Evolutionary conservation across 2,329 filamentous ascomycete species (phyloP).

Genomic region (Colletotrichum lindemuthianum): DNA sequence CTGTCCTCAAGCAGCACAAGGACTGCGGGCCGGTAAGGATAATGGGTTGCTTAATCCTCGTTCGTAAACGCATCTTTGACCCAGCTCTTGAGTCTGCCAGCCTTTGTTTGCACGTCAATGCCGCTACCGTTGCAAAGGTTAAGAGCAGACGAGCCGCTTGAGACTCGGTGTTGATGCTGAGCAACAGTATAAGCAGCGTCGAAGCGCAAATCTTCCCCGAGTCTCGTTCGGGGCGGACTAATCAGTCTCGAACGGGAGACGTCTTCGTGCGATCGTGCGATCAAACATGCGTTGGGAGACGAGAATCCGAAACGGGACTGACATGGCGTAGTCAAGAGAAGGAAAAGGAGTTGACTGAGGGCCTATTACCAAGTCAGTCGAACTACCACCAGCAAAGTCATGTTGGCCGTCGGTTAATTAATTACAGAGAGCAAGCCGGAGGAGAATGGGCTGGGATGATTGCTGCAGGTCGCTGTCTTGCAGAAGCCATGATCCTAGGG

Average conservation of each 20-base stretch:
- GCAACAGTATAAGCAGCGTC: too few species aligned
- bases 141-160: slow-evolving; percentile 12
- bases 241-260: too few species aligned
- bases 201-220: too few species aligned
- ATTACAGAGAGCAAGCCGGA: slow-evolving; percentile 12
- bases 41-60: slow-evolving; percentile 11
- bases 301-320: background rate
- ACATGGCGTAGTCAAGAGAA: background rate
- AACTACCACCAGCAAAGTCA: slow-evolving; percentile 16
- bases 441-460: slow-evolving; percentile 16
- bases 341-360: slow-evolving; percentile 10
- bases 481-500: slow-evolving; percentile 30
- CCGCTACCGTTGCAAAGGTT: background rate
- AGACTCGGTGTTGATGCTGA: background rate
- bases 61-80: slow-evolving; percentile 12
- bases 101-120: slow-evolving; percentile 21
- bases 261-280: too few species aligned
- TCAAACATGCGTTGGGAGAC: too few species aligned
- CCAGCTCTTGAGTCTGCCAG: slow-evolving; percentile 13
- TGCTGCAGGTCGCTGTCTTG: slow-evolving; percentile 19
- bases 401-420: slow-evolving; percentile 8
- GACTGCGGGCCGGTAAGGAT: slow-evolving; percentile 25
- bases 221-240: background rate
- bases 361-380: slow-evolving; percentile 27
- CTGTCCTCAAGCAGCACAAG: background rate